Conservation (phyloP, 2,329 filamentous ascomycete genomes). For the Diaporthe vexans region DNA sequence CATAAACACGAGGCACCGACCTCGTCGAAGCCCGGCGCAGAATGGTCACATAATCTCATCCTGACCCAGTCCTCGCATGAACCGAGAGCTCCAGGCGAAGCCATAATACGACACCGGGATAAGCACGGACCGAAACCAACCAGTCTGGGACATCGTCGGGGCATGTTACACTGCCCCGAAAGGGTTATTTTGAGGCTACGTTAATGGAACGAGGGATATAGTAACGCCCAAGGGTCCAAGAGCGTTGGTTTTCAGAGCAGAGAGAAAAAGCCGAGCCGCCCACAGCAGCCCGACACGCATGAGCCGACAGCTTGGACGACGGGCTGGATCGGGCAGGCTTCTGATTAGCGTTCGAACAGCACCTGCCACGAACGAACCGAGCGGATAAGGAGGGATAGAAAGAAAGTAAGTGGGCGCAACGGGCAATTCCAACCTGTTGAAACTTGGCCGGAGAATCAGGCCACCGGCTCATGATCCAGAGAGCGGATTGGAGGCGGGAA, state of each 20-base stretch:
- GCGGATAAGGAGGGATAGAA: not conserved
- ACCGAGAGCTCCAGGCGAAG: too few species aligned
- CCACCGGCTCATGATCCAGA: not conserved
- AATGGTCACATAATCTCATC: too few species aligned
- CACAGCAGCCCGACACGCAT: not conserved
- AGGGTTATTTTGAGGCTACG: not conserved
- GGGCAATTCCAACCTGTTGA: not conserved
- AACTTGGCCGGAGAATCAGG: conserved; percentile 9
- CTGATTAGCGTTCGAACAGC: not conserved
- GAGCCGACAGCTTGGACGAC: not conserved
- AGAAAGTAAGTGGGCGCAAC: not conserved
- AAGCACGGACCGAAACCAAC: not conserved
- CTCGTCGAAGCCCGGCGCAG: too few species aligned
- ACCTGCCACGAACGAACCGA: not conserved
- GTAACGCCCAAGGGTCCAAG: not conserved
- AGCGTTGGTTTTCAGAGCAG: not conserved
- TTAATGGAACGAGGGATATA: not conserved
- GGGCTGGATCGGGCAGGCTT: too few species aligned
- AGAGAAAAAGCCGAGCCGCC: not conserved
- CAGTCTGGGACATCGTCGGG: not conserved
- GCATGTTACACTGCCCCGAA: not conserved
- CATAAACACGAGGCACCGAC: not conserved
- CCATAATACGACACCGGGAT: not conserved
- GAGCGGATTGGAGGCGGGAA: not conserved
- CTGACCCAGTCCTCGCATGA: too few species aligned